Conservation (phyloP, 208 protist genomes). For the Perkinsela sp. region DNA sequence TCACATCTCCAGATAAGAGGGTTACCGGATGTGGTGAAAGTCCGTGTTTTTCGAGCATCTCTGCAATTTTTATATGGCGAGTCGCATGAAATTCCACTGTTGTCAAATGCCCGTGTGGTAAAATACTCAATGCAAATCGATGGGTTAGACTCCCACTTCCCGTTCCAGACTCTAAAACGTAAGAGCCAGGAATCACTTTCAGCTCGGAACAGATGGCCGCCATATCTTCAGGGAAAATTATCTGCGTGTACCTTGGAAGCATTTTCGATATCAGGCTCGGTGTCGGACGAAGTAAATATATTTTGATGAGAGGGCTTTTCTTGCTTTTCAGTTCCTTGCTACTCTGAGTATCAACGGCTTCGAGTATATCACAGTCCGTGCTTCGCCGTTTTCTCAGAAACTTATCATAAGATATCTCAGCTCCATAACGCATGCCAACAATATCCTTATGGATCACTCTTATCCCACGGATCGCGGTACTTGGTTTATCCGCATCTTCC, state of each 20-base stretch:
- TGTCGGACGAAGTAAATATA: not conserved
- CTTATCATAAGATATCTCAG: not conserved
- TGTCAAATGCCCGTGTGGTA: constrained; percentile 33
- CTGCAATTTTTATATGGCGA: constrained; percentile 28
- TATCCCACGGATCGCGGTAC: not conserved
- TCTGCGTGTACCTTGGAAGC: constrained; percentile 57
- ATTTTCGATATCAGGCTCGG: not conserved
- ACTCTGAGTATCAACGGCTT: not conserved
- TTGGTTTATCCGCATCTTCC: not conserved
- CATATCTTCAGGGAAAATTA: constrained; percentile 67
- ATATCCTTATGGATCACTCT: not conserved
- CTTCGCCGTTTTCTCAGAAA: not conserved
- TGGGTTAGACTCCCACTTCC: constrained; percentile 62
- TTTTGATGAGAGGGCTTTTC: too few relatives aligned
- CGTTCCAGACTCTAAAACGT: constrained; percentile 55
- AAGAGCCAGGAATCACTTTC: constrained; percentile 23
- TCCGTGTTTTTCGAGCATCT: constrained; percentile 38
- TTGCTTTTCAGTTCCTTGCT: not conserved
- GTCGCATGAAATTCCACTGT: constrained; percentile 60
- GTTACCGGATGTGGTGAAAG: constrained; percentile 23
- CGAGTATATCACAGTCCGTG: not conserved
- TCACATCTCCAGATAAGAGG: constrained; percentile 36
- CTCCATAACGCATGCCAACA: not conserved
- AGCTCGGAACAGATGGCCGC: constrained; percentile 41
- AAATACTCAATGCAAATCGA: constrained; percentile 34